These are phyloP conservation scores for Spizellomyces sp. DNA, from an alignment of 192 early-diverging fungal genomes.

Conservation along the genomic window DNA sequence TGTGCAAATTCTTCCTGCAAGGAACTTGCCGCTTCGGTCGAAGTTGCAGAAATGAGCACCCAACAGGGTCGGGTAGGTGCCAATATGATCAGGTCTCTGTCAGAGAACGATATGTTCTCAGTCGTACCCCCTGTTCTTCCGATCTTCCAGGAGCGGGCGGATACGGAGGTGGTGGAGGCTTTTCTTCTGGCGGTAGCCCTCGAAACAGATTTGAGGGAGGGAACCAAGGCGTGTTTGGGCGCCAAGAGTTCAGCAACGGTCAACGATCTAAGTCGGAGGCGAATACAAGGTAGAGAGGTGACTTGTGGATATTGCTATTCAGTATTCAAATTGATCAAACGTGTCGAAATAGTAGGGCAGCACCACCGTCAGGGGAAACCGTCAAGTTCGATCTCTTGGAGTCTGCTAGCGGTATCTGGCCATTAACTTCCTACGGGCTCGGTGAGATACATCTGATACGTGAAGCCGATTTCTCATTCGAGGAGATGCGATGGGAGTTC, in stretches of 20 bases:
- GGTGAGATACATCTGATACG: slow-evolving; percentile 5
- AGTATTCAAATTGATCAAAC: no score
- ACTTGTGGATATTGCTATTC: neutral
- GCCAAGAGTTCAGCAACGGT: neutral
- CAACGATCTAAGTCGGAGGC: neutral
- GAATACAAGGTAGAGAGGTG: neutral
- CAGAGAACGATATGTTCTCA: neutral
- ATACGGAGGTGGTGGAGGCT: neutral
- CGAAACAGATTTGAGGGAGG: neutral
- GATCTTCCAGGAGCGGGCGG: neutral
- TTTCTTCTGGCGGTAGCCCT: neutral
- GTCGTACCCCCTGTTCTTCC: neutral
- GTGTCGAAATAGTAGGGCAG: neutral
- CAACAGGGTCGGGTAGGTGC: neutral
- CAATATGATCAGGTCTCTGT: neutral
- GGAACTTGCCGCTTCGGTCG: slow-evolving; percentile 10
- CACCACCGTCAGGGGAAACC: neutral
- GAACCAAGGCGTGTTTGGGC: no score
- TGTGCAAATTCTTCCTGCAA: slow-evolving; percentile 13
- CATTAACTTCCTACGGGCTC: slow-evolving; percentile 2
- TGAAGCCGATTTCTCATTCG: slow-evolving; percentile 2
- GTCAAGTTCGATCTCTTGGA: neutral
- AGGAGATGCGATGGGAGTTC: slow-evolving; percentile 6
- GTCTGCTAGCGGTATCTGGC: slow-evolving; percentile 4
- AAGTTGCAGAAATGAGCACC: slow-evolving; percentile 3